A percentile compares a stretch with the other conserved stretches of the same genome.
Evolutionary conservation across 1,284 basidiomycete species (phyloP).

Genomic region (Puccinia coronata): DNA sequence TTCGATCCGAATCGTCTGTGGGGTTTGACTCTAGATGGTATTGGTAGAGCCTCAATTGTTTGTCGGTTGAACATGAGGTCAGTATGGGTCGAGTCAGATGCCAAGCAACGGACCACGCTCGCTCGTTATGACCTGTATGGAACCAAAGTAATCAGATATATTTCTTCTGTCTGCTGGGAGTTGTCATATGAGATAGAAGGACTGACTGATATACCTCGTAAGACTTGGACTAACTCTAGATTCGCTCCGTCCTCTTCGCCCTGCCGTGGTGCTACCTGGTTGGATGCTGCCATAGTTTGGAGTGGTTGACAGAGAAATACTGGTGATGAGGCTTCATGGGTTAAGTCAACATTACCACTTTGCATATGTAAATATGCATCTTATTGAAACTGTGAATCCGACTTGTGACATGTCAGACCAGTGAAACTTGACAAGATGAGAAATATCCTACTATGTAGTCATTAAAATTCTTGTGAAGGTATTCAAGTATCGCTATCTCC

Average conservation of each 20-base stretch:
- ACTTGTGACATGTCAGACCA: no score
- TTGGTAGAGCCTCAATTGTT: constrained; percentile 55
- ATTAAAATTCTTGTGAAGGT: no score
- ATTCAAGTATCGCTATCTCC: no score
- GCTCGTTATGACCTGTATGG: constrained; percentile 40
- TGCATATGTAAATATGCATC: no score
- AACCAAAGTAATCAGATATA: constrained; percentile 3
- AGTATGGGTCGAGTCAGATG: constrained; percentile 40
- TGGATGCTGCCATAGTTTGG: background rate
- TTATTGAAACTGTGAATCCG: no score
- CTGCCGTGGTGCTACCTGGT: background rate
- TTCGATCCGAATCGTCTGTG: constrained; percentile 54
- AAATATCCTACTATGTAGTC: no score
- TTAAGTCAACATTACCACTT: no score
- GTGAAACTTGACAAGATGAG: no score
- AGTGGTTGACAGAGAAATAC: constrained; percentile 8
- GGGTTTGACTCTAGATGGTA: constrained; percentile 49
- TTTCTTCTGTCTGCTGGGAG: background rate
- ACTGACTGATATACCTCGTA: constrained; percentile 19
- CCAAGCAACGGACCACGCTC: constrained; percentile 46
- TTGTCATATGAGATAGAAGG: background rate
- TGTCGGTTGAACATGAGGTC: constrained; percentile 52
- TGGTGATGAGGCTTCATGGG: no score
- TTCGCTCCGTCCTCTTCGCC: background rate
- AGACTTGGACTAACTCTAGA: constrained; percentile 21